A percentile compares a stretch with the other conserved stretches of the same genome.
Evolutionary conservation across 2,329 filamentous ascomycete genomes (phyloP).

Genomic region (Ceratocystis harringtonii): DNA sequence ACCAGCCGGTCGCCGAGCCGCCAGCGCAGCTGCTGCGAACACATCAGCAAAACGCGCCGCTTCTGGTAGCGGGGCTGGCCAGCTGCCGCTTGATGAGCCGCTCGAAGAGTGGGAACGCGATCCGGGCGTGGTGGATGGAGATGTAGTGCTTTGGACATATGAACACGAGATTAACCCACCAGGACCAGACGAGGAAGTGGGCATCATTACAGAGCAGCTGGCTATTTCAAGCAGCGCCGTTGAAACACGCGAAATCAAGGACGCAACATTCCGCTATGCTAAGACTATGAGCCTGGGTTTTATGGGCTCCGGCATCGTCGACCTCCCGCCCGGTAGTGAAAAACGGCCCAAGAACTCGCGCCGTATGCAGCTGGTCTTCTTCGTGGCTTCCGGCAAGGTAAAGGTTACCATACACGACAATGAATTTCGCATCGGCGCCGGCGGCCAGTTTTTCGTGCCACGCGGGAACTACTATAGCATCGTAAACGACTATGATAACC

Average conservation of each 20-base stretch:
- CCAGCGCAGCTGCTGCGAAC: background rate
- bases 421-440: conserved; percentile 67
- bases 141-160: conserved; percentile 49
- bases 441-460: conserved; percentile 87
- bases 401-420: conserved; percentile 62
- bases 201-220: conserved; percentile 39
- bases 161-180: conserved; percentile 40
- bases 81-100: conserved; percentile 39
- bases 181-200: conserved; percentile 38
- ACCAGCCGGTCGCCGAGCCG: conserved; percentile 1
- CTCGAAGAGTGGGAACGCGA: conserved; percentile 57
- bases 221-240: conserved; percentile 43
- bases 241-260: conserved; percentile 41
- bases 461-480: conserved; percentile 93
- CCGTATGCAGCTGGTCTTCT: conserved; percentile 96
- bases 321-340: conserved; percentile 65
- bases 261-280: conserved; percentile 68
- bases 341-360: conserved; percentile 86
- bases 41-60: conserved; percentile 17
- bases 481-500: conserved; percentile 56
- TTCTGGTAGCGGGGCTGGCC: conserved; percentile 21
- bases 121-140: conserved; percentile 48
- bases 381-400: conserved; percentile 71
- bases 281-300: conserved; percentile 76
- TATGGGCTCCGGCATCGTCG: conserved; percentile 79